These are phyloP conservation scores for Skeletonema potamos DNA, from an alignment of 108 stramenopile species.

Conservation along the genomic window DNA sequence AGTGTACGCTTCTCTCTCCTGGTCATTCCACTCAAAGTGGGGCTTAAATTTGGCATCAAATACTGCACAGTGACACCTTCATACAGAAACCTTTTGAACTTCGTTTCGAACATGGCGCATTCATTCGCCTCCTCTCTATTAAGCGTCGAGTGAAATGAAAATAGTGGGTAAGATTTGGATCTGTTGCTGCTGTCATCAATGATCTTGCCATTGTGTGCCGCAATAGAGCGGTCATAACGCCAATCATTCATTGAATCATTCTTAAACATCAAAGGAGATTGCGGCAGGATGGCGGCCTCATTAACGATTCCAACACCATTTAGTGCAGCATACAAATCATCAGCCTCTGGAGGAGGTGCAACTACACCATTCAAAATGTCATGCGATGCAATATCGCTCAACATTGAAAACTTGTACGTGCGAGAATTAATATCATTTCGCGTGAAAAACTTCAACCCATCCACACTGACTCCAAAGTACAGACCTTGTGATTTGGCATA, in stretches of 20 bases:
- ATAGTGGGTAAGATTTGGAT: slow-evolving; percentile 12
- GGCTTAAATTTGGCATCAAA: slow-evolving; percentile 48
- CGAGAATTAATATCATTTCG: slow-evolving; percentile 79
- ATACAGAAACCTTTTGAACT: slow-evolving; percentile 81
- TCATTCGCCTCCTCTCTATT: slow-evolving; percentile 49
- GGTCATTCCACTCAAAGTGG: slow-evolving; percentile 44
- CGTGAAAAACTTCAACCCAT: slow-evolving; percentile 79
- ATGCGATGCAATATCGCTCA: slow-evolving; percentile 55
- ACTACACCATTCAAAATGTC: slow-evolving; percentile 81
- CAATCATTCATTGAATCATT: slow-evolving; percentile 61
- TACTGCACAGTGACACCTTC: slow-evolving; percentile 77
- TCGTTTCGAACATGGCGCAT: slow-evolving; percentile 59
- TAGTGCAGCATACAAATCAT: slow-evolving; percentile 72
- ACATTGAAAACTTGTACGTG: slow-evolving; percentile 70
- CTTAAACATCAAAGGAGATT: slow-evolving; percentile 56
- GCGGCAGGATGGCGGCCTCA: slow-evolving; percentile 70
- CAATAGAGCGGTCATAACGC: slow-evolving; percentile 42
- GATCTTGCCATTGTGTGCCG: slow-evolving; percentile 27
- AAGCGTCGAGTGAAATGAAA: slow-evolving; percentile 43
- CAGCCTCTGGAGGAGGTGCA: slow-evolving; percentile 76
- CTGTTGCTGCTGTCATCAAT: slow-evolving; percentile 33
- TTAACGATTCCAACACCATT: slow-evolving; percentile 77
- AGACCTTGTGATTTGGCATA: slow-evolving; percentile 88
- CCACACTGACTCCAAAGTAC: slow-evolving; percentile 84
- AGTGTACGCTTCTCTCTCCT: slow-evolving; percentile 70